A percentile compares a stretch with the other conserved stretches of the same genome.
Conservation (phyloP, 495 filamentous ascomycete genomes). For the Penicilliopsis zonata region DNA sequence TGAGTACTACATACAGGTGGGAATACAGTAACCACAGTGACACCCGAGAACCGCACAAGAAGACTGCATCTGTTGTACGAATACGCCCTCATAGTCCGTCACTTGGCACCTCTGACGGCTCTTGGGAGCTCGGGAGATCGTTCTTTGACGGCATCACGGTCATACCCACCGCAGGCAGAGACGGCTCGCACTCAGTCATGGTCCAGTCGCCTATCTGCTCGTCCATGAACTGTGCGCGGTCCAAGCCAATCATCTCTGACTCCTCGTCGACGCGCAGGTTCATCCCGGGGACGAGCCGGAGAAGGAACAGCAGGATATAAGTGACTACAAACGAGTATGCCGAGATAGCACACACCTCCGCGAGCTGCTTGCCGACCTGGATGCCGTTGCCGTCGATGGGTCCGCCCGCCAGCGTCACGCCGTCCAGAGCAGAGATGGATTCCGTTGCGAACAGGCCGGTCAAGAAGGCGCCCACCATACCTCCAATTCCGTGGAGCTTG, state of each 20-base stretch:
- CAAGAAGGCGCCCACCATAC: slow-evolving; percentile 48
- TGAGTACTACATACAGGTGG: no score
- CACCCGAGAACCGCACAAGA: no score
- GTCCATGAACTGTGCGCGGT: slow-evolving; percentile 45
- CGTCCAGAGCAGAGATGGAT: slow-evolving; percentile 34
- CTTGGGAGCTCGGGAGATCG: no score
- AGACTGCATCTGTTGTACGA: no score
- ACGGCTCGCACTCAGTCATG: slow-evolving; percentile 7
- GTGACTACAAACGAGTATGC: slow-evolving; percentile 43
- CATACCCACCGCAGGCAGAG: neutral
- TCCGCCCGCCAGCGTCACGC: slow-evolving; percentile 32
- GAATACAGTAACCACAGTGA: no score
- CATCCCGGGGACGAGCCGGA: slow-evolving; percentile 49
- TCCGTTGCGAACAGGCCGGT: slow-evolving; percentile 48
- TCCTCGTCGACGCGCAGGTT: slow-evolving; percentile 43
- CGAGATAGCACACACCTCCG: slow-evolving; percentile 45
- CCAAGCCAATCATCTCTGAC: slow-evolving; percentile 43
- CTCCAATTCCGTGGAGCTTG: slow-evolving; percentile 50
- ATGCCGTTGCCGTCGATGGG: slow-evolving; percentile 45
- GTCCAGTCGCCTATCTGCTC: slow-evolving; percentile 44
- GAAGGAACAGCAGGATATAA: slow-evolving; percentile 37
- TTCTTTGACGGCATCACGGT: neutral
- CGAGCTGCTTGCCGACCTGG: slow-evolving; percentile 47
- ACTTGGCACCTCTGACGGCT: no score
- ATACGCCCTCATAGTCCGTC: no score